These are phyloP conservation scores for Pyrenochaeta sp. DNA, from an alignment of 2,329 filamentous ascomycete species.

Conservation along the genomic window DNA sequence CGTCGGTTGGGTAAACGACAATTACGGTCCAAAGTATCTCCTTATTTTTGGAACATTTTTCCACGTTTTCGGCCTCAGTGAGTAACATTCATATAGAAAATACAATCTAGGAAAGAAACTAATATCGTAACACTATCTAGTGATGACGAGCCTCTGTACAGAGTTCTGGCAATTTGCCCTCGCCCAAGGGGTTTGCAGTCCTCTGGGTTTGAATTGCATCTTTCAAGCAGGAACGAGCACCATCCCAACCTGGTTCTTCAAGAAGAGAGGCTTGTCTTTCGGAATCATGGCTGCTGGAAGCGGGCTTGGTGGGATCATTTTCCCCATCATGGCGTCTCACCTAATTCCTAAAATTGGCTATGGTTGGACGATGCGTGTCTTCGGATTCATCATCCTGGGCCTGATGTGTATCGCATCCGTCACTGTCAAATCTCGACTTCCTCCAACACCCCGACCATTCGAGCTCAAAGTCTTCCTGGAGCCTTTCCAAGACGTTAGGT, in stretches of 20 bases:
- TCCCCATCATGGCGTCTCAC: constrained; percentile 68
- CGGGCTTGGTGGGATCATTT: constrained; percentile 64
- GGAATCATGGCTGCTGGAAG: constrained; percentile 61
- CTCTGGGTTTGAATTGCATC: constrained; percentile 62
- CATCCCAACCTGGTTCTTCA: constrained; percentile 59
- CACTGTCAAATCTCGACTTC: constrained; percentile 62
- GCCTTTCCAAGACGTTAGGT: constrained; percentile 54
- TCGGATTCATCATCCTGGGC: constrained; percentile 68
- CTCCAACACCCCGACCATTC: constrained; percentile 50
- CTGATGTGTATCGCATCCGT: constrained; percentile 63
- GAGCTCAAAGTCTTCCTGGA: constrained; percentile 35
- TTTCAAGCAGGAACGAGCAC: constrained; percentile 60
- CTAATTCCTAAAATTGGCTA: constrained; percentile 65
- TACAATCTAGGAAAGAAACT: too few relatives aligned
- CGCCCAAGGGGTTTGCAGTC: constrained; percentile 62
- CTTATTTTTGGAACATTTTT: constrained; percentile 62
- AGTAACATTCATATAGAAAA: too few relatives aligned
- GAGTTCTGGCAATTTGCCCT: constrained; percentile 65
- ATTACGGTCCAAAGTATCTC: constrained; percentile 67
- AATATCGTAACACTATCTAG: too few relatives aligned
- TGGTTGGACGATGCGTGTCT: constrained; percentile 66
- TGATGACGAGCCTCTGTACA: constrained; percentile 68
- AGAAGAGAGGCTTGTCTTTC: constrained; percentile 58
- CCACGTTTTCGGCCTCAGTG: constrained; percentile 66
- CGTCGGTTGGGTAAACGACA: constrained; percentile 71